Base-by-base conservation (phyloP, 2,329 filamentous ascomycete genomes). In the Sphaerulina vaccinii region DNA sequence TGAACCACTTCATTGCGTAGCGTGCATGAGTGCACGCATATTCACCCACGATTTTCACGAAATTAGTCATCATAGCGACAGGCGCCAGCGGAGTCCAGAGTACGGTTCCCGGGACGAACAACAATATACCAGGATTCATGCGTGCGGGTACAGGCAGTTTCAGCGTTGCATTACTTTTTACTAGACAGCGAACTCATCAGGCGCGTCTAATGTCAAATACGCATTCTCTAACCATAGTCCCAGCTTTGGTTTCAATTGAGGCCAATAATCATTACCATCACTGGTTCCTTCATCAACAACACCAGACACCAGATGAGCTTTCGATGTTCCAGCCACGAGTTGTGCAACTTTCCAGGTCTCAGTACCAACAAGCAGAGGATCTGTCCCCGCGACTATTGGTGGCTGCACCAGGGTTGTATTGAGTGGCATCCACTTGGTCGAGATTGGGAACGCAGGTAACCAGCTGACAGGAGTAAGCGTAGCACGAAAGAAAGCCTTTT, bases 1-100 rank as follows among this genome's bases (percentile, higher is more conserved):
- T 76, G 65, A 74, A 74, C 50, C 75, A 78, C 57, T 76, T 76
- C 52, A 54, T 74, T 15, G 47, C 40, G 19, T 50, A 50, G 59
- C 22, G 32, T 16, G 32, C 41, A 24, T 59, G 40, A 51, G 35
- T 27, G 27, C 9, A 11, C 13, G 11, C 19, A n/a, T n/a, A n/a
- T 43, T 50, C 29, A 22, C 43, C 11, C 22, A 36, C 47, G 47
- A 42, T 44, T 29, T 37, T 37, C 37, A 43, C 38, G 38, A 43
- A n/a, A 43, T 24, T 32, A 24, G 13, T 19, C 29, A 50, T 16
- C 47, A 46, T 42, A 56, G 57, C 49, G 55, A 50, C 39, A 51
- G 55, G 57, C 55, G 57, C 51, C 46, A 52, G 49, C 43, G 52
- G 52, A 44, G 47, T 54, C 50, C 18, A 41, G 29, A 27, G 15